A percentile compares a stretch with the other conserved stretches of the same genome.
Conservation (phyloP, 148 eudicot species). For the Camellia granthamiana region DNA sequence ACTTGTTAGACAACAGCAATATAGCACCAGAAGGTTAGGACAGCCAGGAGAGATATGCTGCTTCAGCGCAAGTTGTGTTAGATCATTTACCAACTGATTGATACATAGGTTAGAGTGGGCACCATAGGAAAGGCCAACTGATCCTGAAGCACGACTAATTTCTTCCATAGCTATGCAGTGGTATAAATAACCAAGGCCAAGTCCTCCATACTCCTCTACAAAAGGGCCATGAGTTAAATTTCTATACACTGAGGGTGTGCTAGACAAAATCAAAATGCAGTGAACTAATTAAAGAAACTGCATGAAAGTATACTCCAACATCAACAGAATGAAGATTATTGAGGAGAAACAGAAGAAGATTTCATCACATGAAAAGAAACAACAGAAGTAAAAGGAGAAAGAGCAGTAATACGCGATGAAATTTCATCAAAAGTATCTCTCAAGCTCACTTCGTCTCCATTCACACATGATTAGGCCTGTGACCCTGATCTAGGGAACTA, state of each 20-base stretch:
- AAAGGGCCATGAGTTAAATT: constrained; percentile 12
- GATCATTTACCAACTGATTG: constrained; percentile 78
- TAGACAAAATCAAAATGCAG: not conserved
- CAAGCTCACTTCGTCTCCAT: not conserved
- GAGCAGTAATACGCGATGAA: not conserved
- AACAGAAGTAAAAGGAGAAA: not conserved
- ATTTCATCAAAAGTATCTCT: not conserved
- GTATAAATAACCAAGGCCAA: constrained; percentile 94
- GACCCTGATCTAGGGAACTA: not conserved
- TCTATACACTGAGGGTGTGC: not conserved
- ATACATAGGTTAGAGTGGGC: constrained; percentile 97
- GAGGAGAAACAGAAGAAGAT: not conserved
- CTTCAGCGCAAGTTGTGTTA: not conserved
- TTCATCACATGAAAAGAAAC: not conserved
- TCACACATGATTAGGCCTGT: not conserved
- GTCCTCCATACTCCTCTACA: constrained; percentile 98
- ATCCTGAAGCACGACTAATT: constrained; percentile 96
- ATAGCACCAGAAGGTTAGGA: not conserved
- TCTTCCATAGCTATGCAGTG: constrained; percentile 99
- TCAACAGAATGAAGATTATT: not conserved
- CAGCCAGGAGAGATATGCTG: too few species aligned
- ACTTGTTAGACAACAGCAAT: not conserved
- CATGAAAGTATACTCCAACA: not conserved
- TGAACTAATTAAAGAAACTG: not conserved
- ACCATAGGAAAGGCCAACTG: constrained; percentile 93